Percentiles rank a stretch among this genome's conserved stretches.
phyloP scores from a whole-genome alignment of 768 basidiomycete species.

The Leccinum boreale region DNA sequence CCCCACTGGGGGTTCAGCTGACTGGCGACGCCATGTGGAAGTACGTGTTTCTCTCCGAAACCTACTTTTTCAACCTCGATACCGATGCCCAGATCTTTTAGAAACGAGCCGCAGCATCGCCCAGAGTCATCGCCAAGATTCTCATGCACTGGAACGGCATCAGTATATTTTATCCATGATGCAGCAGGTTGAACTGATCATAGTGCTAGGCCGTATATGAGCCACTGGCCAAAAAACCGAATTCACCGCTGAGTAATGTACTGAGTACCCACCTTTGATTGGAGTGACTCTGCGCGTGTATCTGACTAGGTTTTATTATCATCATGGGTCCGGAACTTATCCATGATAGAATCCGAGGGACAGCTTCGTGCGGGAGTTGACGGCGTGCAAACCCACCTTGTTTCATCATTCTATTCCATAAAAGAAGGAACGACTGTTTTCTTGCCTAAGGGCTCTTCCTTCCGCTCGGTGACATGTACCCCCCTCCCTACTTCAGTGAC shows the following conservation, averaged over 20 bases:
- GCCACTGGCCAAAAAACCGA: background rate
- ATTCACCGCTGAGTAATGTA: background rate
- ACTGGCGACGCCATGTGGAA: background rate
- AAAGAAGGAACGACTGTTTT: too few species aligned
- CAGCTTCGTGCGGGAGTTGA: background rate
- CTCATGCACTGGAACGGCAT: background rate
- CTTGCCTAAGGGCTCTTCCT: too few species aligned
- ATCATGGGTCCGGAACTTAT: background rate
- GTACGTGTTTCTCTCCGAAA: background rate
- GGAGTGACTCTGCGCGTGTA: background rate
- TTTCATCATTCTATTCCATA: background rate
- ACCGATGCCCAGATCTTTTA: too few species aligned
- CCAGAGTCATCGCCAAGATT: too few species aligned
- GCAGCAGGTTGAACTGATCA: background rate
- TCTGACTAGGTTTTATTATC: background rate
- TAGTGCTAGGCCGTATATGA: background rate
- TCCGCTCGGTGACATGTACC: conserved; percentile 7
- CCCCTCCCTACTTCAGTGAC: background rate
- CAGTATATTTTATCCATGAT: background rate
- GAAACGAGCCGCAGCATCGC: background rate
- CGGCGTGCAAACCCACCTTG: background rate
- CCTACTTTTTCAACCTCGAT: too few species aligned
- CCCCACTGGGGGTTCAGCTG: background rate
- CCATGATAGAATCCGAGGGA: conserved; percentile 6
- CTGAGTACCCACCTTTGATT: background rate